Evolutionary conservation across 140 eudicot species (phyloP), one percentile per base, ranked within the genome.

Genomic region (Eryngium alpinum): DNA sequence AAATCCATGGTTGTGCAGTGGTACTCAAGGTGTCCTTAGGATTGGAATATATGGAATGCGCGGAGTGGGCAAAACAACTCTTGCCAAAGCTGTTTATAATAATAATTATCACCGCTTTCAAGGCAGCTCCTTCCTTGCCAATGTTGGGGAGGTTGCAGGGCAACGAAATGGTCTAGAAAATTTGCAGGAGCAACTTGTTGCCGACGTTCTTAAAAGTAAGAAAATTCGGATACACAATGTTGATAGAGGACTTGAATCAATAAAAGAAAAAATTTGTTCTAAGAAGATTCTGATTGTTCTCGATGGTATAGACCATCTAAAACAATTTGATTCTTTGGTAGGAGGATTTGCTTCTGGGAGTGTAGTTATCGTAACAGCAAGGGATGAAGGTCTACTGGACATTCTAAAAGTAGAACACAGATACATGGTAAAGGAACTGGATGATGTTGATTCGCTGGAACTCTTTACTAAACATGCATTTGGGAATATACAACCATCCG

Each of bases 381-480:
- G 79, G 50, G 79, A 75, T 75, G 16, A 46, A 10, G 22, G 25
- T 11, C 10, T 75, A 22, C 15, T 44, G 5, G 62, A 32, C 4
- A 18, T 1, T 5, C 10, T 43, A 2, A 17, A 46, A 46, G 62
- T 9, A 24, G 13, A 49, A 12, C 4, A 1, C 9, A 46, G 25
- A n/a, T 44, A 75, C 33, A 31, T n/a, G 62, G 24, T 25, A 19
- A 12, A 9, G 17, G 31, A 44, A 19, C 25, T 75, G 53, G 29
- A 49, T 28, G 32, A 75, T 6, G n/a, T 10, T 6, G 79, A 75
- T 44, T 17, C 38, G 11, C 9, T 75, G 29, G 12, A 22, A 22
- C 79, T 75, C 24, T 75, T 75, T 32, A 75, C 6, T 46, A 12
- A 34, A 38, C 18, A 75, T 24, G 79, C 79, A 1, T 75, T 75